Base-by-base conservation (phyloP, 306 rosid genomes). In the Nissolia schottii region DNA sequence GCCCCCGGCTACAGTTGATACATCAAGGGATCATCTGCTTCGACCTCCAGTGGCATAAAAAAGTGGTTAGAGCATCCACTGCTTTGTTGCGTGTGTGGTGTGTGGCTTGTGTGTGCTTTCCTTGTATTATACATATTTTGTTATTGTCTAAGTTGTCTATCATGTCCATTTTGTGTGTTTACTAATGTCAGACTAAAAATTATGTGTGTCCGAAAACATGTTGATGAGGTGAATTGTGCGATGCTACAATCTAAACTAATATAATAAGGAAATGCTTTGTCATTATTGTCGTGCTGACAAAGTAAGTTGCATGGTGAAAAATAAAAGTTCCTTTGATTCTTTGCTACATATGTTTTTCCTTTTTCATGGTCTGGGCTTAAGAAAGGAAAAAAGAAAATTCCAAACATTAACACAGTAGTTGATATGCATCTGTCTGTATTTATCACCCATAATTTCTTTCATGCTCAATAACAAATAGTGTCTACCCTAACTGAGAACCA, bases 41-140 rank as follows among this genome's bases (percentile, higher is more conserved):
- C 97, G 90, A 34, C 92, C 99, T 15, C 99, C 99, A 3, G 98
- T 91, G 60, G 98, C 98, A 25, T 94, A 78, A 87, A 55, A 78
- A 87, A 55, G 79, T 76, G 82, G 77, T 67, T 67, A 66, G 79
- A 66, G 79, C 69, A 61, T 37, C 69, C 81, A 35, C 81, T 58
- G 64, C 54, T 15, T 51, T 51, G 19, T 64, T 79, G 56, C 40
- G 4, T 65, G 67, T 22, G 65, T 25, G 40, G 40, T 7, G 12
- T 34, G 40, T 7, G 40, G 40, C 40, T 34, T 34, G 64, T 35
- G 64, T 35, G 61, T 18, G 57, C 32, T 55, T 74, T 62, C 0
- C 48, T 64, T 82, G 66, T 50, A 31, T 59, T 61, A 15, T 50
- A 70, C 2, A n/a, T 14, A 3, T n/a, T 3, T 45, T 56, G n/a